Evolutionary conservation across 805 yeast species (phyloP).

Genomic region (Kazachstania bromeliacearum): DNA sequence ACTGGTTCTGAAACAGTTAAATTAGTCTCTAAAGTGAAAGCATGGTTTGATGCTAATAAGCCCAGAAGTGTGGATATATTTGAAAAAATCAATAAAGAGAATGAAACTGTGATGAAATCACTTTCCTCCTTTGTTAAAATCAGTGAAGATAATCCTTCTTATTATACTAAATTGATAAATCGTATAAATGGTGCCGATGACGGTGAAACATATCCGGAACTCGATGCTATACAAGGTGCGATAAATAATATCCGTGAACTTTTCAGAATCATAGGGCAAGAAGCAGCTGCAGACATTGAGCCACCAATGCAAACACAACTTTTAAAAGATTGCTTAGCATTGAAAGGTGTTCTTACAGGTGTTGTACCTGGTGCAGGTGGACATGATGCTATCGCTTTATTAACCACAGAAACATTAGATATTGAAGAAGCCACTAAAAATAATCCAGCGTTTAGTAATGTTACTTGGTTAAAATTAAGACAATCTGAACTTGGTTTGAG

Average conservation of each 20-base stretch:
- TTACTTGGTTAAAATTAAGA: constrained; percentile 57
- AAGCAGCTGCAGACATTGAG: constrained; percentile 80
- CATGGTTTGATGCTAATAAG: constrained; percentile 54
- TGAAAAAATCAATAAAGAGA: constrained; percentile 45
- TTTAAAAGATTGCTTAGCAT: constrained; percentile 44
- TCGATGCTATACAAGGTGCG: constrained; percentile 30
- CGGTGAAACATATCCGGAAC: constrained; percentile 4
- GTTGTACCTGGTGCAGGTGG: constrained; percentile 99
- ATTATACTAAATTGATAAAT: constrained; percentile 29
- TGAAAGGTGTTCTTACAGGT: constrained; percentile 84
- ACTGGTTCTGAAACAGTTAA: constrained; percentile 95
- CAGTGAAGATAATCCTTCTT: constrained; percentile 23
- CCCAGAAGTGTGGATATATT: constrained; percentile 46
- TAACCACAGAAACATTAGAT: constrained; percentile 42
- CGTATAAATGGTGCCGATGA: constrained; percentile 10
- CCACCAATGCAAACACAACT: constrained; percentile 68
- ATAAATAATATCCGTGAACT: constrained; percentile 44
- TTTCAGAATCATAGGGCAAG: constrained; percentile 50
- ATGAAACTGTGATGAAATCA: constrained; percentile 44
- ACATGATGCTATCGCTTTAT: constrained; percentile 77
- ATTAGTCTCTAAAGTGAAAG: constrained; percentile 63
- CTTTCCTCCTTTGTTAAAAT: constrained; percentile 35
- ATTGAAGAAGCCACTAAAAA: constrained; percentile 25
- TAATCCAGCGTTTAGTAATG: constrained; percentile 34
- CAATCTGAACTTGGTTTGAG: constrained; percentile 54